Conservation (phyloP, 2,329 filamentous ascomycete species). For the Sodiomyces alkalinus region DNA sequence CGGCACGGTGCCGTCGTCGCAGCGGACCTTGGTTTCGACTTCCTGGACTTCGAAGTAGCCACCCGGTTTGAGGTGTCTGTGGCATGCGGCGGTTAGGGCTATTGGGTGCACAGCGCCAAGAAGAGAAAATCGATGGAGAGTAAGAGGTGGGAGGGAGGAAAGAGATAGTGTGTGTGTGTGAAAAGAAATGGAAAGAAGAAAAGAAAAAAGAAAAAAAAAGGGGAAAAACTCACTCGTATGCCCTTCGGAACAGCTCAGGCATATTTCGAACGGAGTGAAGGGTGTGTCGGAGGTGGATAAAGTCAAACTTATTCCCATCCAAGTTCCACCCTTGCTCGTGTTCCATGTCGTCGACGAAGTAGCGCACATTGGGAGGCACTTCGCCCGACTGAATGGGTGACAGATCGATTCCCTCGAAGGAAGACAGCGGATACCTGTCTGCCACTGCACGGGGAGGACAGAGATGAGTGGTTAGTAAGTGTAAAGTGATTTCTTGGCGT, state of each 20-base stretch:
- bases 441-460: no score
- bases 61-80: conserved; percentile 34
- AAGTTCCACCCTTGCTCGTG: conserved; percentile 33
- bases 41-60: conserved; percentile 36
- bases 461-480: no score
- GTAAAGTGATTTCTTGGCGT: no score
- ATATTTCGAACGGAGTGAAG: conserved; percentile 28
- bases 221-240: conserved; percentile 20
- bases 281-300: conserved; percentile 31
- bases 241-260: conserved; percentile 22
- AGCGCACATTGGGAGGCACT: conserved; percentile 34
- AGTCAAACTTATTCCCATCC: conserved; percentile 28
- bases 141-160: neutral
- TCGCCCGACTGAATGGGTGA: conserved; percentile 37
- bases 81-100: no score
- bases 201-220: neutral
- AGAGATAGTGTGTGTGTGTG: no score
- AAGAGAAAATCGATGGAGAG: no score
- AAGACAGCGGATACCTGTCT: conserved; percentile 26
- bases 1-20: conserved; percentile 28
- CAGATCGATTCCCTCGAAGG: conserved; percentile 32
- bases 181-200: no score
- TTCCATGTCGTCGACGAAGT: conserved; percentile 36
- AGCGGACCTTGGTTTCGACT: conserved; percentile 22
- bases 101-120: neutral